These are phyloP conservation scores for Hymenoscyphus fraxineus DNA, from an alignment of 2,329 filamentous ascomycete genomes.

Conservation along the genomic window DNA sequence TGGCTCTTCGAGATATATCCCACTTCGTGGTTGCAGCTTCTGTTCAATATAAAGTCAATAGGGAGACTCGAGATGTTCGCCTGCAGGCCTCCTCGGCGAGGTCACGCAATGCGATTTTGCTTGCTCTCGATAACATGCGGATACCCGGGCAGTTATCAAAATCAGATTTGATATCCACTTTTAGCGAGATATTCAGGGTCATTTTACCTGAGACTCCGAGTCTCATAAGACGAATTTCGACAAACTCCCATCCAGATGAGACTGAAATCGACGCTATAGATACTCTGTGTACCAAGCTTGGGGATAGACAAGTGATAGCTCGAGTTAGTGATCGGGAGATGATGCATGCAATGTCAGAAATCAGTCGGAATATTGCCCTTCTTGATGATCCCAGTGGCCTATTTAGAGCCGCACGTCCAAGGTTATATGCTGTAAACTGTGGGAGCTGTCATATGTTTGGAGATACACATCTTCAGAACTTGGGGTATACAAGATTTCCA, in stretches of 20 bases:
- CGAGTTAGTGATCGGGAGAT: constrained; percentile 41
- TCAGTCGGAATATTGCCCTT: constrained; percentile 36
- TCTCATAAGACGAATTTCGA: constrained; percentile 27
- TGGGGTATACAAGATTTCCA: constrained; percentile 29
- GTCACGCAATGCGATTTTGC: constrained; percentile 39
- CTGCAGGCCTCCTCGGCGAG: constrained; percentile 36
- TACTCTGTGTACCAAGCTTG: constrained; percentile 35
- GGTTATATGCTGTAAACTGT: constrained; percentile 39
- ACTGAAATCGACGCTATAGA: constrained; percentile 38
- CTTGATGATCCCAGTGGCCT: constrained; percentile 37
- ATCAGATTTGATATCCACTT: constrained; percentile 36
- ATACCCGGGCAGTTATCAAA: constrained; percentile 36
- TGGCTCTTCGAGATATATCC: constrained; percentile 39
- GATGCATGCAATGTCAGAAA: constrained; percentile 37
- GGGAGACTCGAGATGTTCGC: constrained; percentile 35
- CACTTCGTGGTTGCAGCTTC: constrained; percentile 40
- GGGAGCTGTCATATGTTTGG: constrained; percentile 37
- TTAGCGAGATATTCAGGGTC: constrained; percentile 37
- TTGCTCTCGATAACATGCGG: constrained; percentile 36
- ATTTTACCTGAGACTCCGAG: constrained; percentile 39
- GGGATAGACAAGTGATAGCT: constrained; percentile 36
- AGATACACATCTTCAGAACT: constrained; percentile 35
- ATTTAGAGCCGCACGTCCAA: constrained; percentile 32
- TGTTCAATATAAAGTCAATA: constrained; percentile 38
- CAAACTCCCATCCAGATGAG: constrained; percentile 33